Base-by-base conservation (phyloP, 192 early-diverging fungal species). In the Phycomyces blakesleeanus region DNA sequence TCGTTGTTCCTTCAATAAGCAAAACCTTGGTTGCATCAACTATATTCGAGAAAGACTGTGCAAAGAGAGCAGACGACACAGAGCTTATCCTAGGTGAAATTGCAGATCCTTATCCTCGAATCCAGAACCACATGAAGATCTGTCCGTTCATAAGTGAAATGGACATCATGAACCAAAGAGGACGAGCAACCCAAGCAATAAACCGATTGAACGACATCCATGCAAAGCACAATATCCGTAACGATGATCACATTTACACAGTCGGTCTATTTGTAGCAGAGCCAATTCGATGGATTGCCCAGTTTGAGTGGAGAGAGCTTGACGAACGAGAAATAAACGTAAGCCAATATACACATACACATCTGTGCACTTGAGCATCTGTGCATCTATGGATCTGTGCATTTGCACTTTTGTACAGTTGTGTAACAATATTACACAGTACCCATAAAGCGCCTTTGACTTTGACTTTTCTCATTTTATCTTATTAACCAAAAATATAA, bases 221-320 rank as follows among this genome's bases (percentile, higher is more conserved):
- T 60, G 72, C 67, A 12, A 70, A 79, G 39, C 79, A 81, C 21
- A 18, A 20, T 5, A 81, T 79, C 40, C 56, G 55, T 16, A 73
- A 81, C 34, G 80, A 69, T 11, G 80, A 81, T 44, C 77, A 64
- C 25, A 59, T 79, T 14, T 79, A 74, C 61, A 77, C 74, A 2
- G 26, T 81, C 26, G 39, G 64, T 0, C 14, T 74, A 26, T 79
- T 77, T 60, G 27, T 77, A 7, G 8, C 58, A 4, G 70, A 74
- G 18, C 80, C 80, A 1, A 29, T 57, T 0, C 40, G 47, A 11
- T 79, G 55, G 58, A 38, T 81, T 5, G 37, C 62, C 15, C 25
- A 29, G 0, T 79, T 67, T 50, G 80, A 79, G 22, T 81, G 78
- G 76, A 51, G 80, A 24, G 0, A 41, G 21, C 2, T 74, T 0